Conservation (phyloP, 2,329 filamentous ascomycete genomes). For the Colletotrichum liaoningense region DNA sequence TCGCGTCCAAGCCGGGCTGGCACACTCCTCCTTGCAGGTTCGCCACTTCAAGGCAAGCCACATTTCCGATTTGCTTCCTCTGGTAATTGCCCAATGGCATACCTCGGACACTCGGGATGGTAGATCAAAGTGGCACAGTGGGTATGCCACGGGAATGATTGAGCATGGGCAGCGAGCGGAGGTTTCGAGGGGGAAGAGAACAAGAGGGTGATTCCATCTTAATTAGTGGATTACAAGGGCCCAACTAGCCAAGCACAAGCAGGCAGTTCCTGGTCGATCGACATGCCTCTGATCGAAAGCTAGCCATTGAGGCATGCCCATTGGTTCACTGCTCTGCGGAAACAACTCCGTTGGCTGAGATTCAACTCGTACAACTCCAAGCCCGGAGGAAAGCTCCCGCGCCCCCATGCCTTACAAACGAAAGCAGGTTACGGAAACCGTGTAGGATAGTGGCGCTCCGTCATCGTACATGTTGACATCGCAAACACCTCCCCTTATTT, state of each 20-base stretch:
- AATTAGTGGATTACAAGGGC: not conserved
- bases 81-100: not conserved
- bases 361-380: not conserved
- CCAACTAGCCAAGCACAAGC: not conserved
- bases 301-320: not conserved
- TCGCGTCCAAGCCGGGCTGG: not conserved
- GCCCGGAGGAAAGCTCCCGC: slow-evolving; percentile 19
- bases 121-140: not conserved
- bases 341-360: not conserved
- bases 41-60: not conserved
- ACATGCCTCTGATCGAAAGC: not conserved
- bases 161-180: not conserved
- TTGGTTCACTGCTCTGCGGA: not conserved
- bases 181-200: too few species aligned
- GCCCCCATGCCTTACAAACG: slow-evolving; percentile 10
- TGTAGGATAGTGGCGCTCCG: not conserved
- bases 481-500: not conserved
- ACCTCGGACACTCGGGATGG: not conserved
- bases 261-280: slow-evolving; percentile 5
- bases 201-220: not conserved
- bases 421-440: slow-evolving; percentile 13
- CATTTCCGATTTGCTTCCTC: not conserved
- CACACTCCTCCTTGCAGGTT: not conserved
- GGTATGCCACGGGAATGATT: not conserved
- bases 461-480: slow-evolving; percentile 18